A percentile compares a stretch with the other conserved stretches of the same genome.
Conservation (phyloP, 345 rosid species). For the Psidium friedrichsthalianum region DNA sequence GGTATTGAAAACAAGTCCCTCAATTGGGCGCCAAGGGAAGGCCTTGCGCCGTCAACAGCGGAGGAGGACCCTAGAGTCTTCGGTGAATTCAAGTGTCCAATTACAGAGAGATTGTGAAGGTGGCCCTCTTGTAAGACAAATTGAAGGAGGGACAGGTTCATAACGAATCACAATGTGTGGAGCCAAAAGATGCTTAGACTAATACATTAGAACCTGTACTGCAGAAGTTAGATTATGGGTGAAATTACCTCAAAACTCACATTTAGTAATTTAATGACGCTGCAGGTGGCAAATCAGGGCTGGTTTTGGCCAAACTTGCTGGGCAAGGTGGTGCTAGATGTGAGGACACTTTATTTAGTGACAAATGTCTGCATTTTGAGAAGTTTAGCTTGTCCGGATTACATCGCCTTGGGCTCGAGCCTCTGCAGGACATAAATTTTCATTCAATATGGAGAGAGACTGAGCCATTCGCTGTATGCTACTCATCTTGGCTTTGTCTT, state of each 20-base stretch:
- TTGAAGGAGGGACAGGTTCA: neutral
- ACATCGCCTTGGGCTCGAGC: constrained; percentile 51
- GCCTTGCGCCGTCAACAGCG: constrained; percentile 67
- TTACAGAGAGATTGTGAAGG: neutral
- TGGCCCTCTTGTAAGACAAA: neutral
- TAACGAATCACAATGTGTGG: neutral
- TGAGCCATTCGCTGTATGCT: constrained; percentile 51
- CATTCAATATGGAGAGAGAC: constrained; percentile 48
- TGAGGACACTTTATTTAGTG: constrained; percentile 7
- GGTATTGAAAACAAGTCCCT: constrained; percentile 43
- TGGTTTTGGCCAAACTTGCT: constrained; percentile 1
- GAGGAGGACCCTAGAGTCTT: constrained; percentile 30
- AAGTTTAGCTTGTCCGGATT: constrained; percentile 61
- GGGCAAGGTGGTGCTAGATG: constrained; percentile 6
- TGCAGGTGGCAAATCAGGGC: constrained; percentile 18
- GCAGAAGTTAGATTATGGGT: neutral
- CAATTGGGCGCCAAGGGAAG: constrained; percentile 96
- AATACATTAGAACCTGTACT: neutral
- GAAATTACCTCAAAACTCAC: neutral
- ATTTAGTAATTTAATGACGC: neutral
- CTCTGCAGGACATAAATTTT: constrained; percentile 33
- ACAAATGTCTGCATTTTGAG: constrained; percentile 43
- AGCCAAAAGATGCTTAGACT: neutral
- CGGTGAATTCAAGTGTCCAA: neutral
- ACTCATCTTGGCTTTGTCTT: constrained; percentile 1